These are phyloP conservation scores for Lepiota venenata DNA, from an alignment of 768 basidiomycete genomes.

Conservation along the genomic window DNA sequence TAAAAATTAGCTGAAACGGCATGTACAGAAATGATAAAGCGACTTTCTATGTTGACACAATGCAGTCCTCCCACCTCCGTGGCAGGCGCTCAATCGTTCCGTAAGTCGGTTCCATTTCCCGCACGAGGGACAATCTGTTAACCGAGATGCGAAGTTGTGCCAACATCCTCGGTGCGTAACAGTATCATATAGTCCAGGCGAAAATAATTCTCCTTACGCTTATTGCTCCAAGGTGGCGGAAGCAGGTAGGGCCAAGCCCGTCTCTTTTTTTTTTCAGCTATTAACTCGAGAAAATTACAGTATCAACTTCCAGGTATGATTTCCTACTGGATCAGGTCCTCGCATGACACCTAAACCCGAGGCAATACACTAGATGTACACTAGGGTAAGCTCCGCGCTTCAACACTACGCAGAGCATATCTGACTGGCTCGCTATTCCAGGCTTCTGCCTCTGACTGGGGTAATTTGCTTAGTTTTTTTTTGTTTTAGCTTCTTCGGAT, in stretches of 20 bases:
- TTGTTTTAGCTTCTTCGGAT: not conserved
- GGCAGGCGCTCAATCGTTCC: constrained; percentile 68
- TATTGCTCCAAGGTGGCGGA: constrained; percentile 38
- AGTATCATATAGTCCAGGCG: not conserved
- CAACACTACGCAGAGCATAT: not conserved
- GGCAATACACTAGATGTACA: constrained; percentile 51
- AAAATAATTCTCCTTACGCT: not conserved
- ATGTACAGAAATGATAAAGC: constrained; percentile 62
- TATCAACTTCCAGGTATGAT: constrained; percentile 65
- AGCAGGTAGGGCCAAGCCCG: constrained; percentile 37
- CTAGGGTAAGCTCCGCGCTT: constrained; percentile 35
- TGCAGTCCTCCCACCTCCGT: constrained; percentile 52
- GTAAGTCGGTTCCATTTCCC: constrained; percentile 30
- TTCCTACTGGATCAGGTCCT: not conserved
- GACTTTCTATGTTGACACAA: constrained; percentile 66
- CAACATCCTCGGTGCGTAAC: constrained; percentile 51
- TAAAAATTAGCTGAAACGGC: not conserved
- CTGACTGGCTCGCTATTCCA: constrained; percentile 17
- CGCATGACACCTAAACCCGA: not conserved
- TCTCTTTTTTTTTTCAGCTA: constrained; percentile 3
- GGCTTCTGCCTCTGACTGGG: constrained; percentile 72
- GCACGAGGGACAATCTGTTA: not conserved
- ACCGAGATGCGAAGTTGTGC: constrained; percentile 45
- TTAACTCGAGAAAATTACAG: constrained; percentile 25
- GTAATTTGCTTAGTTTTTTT: constrained; percentile 27